phyloP scores from a whole-genome alignment of 2,329 filamentous ascomycete species.

The Penicillium capsulatum region DNA sequence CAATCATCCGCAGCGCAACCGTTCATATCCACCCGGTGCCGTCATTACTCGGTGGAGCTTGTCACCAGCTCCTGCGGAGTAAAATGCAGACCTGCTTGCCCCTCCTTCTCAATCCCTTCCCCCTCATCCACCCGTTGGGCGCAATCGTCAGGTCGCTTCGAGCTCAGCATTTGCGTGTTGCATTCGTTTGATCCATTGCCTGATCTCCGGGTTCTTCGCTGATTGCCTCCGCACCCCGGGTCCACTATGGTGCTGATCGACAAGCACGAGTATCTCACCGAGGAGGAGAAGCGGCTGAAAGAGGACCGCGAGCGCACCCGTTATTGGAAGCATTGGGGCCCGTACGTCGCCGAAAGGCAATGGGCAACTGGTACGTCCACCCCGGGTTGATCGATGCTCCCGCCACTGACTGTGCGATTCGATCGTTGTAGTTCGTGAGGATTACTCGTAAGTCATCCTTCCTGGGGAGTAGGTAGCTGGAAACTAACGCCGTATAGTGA shows the following conservation, averaged over 20 bases:
- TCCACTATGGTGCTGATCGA: slow-evolving; percentile 79
- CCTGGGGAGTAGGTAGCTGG: too few species aligned
- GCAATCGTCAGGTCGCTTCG: not conserved
- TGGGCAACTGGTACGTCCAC: slow-evolving; percentile 78
- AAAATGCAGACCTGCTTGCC: not conserved
- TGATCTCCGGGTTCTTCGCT: slow-evolving; percentile 1
- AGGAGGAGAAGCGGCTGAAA: slow-evolving; percentile 84
- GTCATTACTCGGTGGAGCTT: not conserved
- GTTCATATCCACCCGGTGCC: too few species aligned
- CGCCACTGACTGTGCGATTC: slow-evolving; percentile 21
- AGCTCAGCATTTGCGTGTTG: not conserved
- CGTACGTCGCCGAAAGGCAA: slow-evolving; percentile 88
- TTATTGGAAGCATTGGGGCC: slow-evolving; percentile 99
- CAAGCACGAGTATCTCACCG: slow-evolving; percentile 77
- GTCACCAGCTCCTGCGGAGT: slow-evolving; percentile 1
- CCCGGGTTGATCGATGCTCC: not conserved
- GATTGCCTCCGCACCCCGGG: slow-evolving; percentile 4
- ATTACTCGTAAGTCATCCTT: slow-evolving; percentile 78
- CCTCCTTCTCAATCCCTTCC: not conserved
- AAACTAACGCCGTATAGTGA: slow-evolving; percentile 52
- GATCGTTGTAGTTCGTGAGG: slow-evolving; percentile 67
- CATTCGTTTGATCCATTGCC: not conserved
- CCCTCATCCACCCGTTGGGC: not conserved
- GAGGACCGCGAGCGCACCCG: slow-evolving; percentile 77
- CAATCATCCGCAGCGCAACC: too few species aligned